A percentile compares a stretch with the other conserved stretches of the same genome.
Conservation (phyloP, 2,329 filamentous ascomycete genomes). For the Aspergillus ruber region DNA sequence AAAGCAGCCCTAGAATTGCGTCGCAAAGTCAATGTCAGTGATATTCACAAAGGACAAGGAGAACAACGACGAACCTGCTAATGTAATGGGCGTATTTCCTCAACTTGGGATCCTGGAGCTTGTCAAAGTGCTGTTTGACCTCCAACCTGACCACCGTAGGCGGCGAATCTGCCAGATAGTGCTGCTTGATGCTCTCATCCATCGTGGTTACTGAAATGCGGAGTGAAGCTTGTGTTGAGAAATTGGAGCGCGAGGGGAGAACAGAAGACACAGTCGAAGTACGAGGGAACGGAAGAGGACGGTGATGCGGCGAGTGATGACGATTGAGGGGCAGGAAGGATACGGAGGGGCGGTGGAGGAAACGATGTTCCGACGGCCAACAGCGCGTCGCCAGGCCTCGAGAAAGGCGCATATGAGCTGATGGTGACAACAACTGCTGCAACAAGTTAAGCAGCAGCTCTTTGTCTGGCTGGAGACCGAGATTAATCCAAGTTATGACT, state of each 20-base stretch:
- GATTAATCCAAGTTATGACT: too few relatives aligned
- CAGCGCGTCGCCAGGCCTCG: slow-evolving; percentile 13
- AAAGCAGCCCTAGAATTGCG: slow-evolving; percentile 59
- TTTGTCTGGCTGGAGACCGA: too few relatives aligned
- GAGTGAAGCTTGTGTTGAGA: slow-evolving; percentile 10
- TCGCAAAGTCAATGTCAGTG: background rate
- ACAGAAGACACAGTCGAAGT: slow-evolving; percentile 9
- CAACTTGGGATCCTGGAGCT: slow-evolving; percentile 50
- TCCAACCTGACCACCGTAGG: slow-evolving; percentile 81
- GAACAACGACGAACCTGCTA: slow-evolving; percentile 48
- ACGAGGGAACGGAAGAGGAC: slow-evolving; percentile 7
- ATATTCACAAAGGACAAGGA: slow-evolving; percentile 1
- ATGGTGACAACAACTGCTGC: background rate
- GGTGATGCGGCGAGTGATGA: slow-evolving; percentile 7
- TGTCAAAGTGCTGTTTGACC: slow-evolving; percentile 89
- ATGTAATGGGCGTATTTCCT: slow-evolving; percentile 90
- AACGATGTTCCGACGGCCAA: slow-evolving; percentile 13
- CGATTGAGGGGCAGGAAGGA: slow-evolving; percentile 11
- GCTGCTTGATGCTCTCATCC: slow-evolving; percentile 41
- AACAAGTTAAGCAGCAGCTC: background rate
- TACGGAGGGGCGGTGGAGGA: slow-evolving; percentile 13
- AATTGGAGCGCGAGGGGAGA: slow-evolving; percentile 6
- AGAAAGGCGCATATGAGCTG: slow-evolving; percentile 14
- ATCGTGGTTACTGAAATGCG: slow-evolving; percentile 18
- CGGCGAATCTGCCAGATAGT: slow-evolving; percentile 87